A percentile compares a stretch with the other conserved stretches of the same genome.
These are phyloP conservation scores for Carex cristatella DNA, from an alignment of 176 grass and related monocot genomes.

Conservation along the genomic window DNA sequence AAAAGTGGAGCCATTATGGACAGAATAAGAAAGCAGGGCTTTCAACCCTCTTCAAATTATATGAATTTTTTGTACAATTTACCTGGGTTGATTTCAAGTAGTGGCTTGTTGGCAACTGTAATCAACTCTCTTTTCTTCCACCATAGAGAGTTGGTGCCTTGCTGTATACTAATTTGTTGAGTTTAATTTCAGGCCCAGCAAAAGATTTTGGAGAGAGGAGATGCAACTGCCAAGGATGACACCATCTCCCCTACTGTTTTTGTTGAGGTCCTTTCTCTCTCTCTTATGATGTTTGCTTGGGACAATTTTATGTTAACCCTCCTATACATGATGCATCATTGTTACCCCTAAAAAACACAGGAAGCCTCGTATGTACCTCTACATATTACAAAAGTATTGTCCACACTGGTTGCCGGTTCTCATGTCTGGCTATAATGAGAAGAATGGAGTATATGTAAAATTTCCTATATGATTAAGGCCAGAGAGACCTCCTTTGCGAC, in stretches of 20 bases:
- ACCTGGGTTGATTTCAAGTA: neutral
- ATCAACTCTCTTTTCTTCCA: neutral
- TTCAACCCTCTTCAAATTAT: neutral
- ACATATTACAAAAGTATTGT: neutral
- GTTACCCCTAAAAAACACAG: neutral
- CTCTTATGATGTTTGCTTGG: constrained; percentile 11
- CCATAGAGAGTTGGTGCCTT: neutral
- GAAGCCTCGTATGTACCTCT: neutral
- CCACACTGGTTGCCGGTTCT: neutral
- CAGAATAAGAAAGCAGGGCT: neutral
- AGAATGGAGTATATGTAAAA: neutral
- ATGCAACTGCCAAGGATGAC: constrained; percentile 43
- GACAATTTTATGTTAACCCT: constrained; percentile 4
- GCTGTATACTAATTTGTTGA: neutral
- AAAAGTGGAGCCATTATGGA: neutral
- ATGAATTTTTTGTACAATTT: neutral
- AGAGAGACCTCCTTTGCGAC: neutral
- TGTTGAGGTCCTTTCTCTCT: constrained; percentile 46
- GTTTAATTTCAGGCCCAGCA: constrained; percentile 59
- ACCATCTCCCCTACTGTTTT: constrained; percentile 64
- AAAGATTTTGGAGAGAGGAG: constrained; percentile 67
- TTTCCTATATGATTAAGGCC: neutral
- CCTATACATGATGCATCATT: neutral
- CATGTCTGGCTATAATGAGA: neutral
- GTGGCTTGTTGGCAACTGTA: neutral